Percentiles rank a stretch among this genome's conserved stretches.
Evolutionary conservation across 1,284 basidiomycete genomes (phyloP).

Genomic region (Porphyrellus sp.): DNA sequence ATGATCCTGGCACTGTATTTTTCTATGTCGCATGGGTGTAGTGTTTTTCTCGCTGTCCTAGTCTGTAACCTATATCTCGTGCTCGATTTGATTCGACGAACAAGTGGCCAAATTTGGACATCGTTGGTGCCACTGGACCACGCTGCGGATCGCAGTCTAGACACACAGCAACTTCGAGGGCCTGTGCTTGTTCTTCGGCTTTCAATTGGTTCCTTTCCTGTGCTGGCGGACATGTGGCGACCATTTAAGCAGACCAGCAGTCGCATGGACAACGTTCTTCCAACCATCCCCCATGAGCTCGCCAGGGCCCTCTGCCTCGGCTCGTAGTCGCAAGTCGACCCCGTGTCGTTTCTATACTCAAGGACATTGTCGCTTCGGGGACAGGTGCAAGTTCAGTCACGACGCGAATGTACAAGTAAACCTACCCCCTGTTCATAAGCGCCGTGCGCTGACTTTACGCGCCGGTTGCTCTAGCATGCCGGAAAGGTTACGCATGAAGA

Average conservation of each 20-base stretch:
- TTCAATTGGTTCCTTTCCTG: not conserved
- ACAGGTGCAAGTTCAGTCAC: constrained; percentile 27
- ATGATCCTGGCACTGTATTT: not conserved
- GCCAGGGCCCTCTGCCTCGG: not conserved
- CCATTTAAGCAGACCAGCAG: constrained; percentile 1
- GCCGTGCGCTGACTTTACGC: not conserved
- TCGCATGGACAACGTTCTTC: not conserved
- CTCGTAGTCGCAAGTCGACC: constrained; percentile 1
- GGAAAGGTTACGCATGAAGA: not conserved
- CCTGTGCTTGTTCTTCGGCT: not conserved
- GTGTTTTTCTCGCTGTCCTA: not conserved
- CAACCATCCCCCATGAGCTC: constrained; percentile 15
- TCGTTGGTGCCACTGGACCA: not conserved
- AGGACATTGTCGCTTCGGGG: constrained; percentile 26
- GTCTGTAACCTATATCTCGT: not conserved
- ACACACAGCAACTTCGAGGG: not conserved
- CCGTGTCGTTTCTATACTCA: constrained; percentile 22
- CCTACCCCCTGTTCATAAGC: not conserved
- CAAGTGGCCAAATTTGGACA: no score
- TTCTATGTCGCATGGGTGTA: not conserved
- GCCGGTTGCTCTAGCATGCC: not conserved
- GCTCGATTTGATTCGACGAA: no score
- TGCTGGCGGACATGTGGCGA: not conserved
- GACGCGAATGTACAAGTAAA: constrained; percentile 11
- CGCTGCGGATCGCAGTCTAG: not conserved